Base-by-base conservation (phyloP, 805 yeast genomes). In the Candida alai region DNA sequence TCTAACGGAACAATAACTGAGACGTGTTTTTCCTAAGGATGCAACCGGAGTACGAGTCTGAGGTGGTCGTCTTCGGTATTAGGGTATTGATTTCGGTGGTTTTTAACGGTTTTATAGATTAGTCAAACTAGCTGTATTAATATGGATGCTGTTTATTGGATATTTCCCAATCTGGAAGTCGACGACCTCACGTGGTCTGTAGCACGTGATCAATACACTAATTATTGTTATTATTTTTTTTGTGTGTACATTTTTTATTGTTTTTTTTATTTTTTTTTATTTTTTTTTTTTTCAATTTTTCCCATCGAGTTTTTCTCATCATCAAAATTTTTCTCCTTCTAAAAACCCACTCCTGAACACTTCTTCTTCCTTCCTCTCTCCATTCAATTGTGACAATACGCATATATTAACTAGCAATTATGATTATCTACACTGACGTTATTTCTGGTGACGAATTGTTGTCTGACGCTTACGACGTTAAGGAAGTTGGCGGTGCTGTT, bases 381-480 rank as follows among this genome's bases (percentile, higher is more conserved):
- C 7, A 14, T 7, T 32, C 36, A 25, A 25, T 32, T 34, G 34
- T 13, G 28, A 24, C 13, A 30, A 21, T 13, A n/a, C n/a, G n/a
- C n/a, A n/a, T n/a, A n/a, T n/a, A n/a, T 26, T 18, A 26, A 14
- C 19, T 16, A 26, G 28, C 17, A 26, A 31, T 36, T 41, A 66
- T 66, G 73, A 58, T 60, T 57, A 66, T 66, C 50, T 66, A 43
- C 62, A 52, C 58, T 33, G 98, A 90, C 74, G 70, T 88, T 65
- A 65, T 90, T 70, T 84, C 97, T 51, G 85, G 84, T 62, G 98
- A 90, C 76, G 98, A 90, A 78, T 74, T 84, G 58, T 74, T 90
- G 71, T 93, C 98, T 49, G 97, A 89, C 64, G 98, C 98, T 61
- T 93, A 89, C 79, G 95, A 86, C 69, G 61, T 77, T 66, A 81